phyloP scores from a whole-genome alignment of 2,329 filamentous ascomycete species.

The Phialophora verrucosa region DNA sequence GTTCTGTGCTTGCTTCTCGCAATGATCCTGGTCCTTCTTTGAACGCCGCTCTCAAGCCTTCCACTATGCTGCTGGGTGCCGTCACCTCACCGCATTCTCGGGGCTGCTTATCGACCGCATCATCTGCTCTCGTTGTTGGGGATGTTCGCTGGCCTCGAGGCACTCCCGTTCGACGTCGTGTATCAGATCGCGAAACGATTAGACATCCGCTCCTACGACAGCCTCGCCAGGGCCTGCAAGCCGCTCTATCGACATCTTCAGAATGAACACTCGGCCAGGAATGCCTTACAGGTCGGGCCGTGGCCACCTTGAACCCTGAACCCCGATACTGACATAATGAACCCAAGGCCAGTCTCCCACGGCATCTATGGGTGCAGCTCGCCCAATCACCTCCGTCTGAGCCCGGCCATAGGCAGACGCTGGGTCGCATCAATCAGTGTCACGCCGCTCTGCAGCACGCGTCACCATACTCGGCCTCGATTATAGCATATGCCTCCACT shows the following conservation, averaged over 20 bases:
- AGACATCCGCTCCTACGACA: slow-evolving; percentile 63
- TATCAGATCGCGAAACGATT: slow-evolving; percentile 63
- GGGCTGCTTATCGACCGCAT: neutral
- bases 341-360: slow-evolving; percentile 39
- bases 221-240: slow-evolving; percentile 60
- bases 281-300: slow-evolving; percentile 61
- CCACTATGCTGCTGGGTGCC: neutral
- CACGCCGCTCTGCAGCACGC: slow-evolving; percentile 60
- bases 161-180: slow-evolving; percentile 69
- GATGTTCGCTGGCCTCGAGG: slow-evolving; percentile 45
- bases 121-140: slow-evolving; percentile 12
- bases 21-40: neutral
- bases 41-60: neutral
- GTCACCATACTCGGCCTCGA: slow-evolving; percentile 65
- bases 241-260: slow-evolving; percentile 58
- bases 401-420: slow-evolving; percentile 53
- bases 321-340: neutral
- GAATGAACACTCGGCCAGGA: slow-evolving; percentile 63
- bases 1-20: neutral
- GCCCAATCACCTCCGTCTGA: slow-evolving; percentile 54
- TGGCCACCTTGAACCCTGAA: neutral
- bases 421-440: slow-evolving; percentile 64
- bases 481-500: slow-evolving; percentile 64
- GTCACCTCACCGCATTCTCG: neutral
- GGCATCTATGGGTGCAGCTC: slow-evolving; percentile 43